Evolutionary conservation across 805 yeast species (phyloP), one percentile per base, ranked within the genome.

Genomic region (Metschnikowia cubensis): DNA sequence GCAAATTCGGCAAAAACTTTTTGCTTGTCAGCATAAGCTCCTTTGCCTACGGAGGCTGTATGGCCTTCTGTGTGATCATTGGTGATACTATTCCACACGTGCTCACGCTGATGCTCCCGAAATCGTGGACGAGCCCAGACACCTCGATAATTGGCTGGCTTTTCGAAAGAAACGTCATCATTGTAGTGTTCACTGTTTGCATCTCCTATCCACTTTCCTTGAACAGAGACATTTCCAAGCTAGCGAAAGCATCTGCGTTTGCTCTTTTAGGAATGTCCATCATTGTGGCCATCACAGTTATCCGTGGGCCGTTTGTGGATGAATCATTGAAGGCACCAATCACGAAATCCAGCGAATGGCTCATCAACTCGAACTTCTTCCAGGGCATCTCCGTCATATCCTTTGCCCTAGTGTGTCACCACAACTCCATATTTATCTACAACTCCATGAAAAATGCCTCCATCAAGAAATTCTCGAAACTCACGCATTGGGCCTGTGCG

Each of bases 1-100:
- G 97, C 0, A 75, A 71, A 14, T 53, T 70, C 17, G 98, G 98
- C 0, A 81, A 83, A 51, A 63, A 84, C 3, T 58, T 83, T 6
- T 82, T 91, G 31, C 73, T 91, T 22, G 58, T 85, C 2, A 81
- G 96, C 0, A 96, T 91, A 63, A 90, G 94, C 1, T 71, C 88
- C 4, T 91, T 91, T 74, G 97, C 98, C 1, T 84, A 89, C 61
- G 97, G 98, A 22, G 98, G 98, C 0, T 82, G 89, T 52, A 83
- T 89, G 75, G 97, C 97, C 2, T 92, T 89, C 67, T 87, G 96
- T 53, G 91, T 91, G 47, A 92, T 91, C 56, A 89, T 91, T 32
- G 98, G 98, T 18, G 98, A 91, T 61, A 87, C 97, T 0, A 83
- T 92, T 34, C 97, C 98, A 0, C 96, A 89, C 65, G 96, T 91